Conservation (phyloP, 2,329 filamentous ascomycete genomes). For the Aspergillus viridinutans region DNA sequence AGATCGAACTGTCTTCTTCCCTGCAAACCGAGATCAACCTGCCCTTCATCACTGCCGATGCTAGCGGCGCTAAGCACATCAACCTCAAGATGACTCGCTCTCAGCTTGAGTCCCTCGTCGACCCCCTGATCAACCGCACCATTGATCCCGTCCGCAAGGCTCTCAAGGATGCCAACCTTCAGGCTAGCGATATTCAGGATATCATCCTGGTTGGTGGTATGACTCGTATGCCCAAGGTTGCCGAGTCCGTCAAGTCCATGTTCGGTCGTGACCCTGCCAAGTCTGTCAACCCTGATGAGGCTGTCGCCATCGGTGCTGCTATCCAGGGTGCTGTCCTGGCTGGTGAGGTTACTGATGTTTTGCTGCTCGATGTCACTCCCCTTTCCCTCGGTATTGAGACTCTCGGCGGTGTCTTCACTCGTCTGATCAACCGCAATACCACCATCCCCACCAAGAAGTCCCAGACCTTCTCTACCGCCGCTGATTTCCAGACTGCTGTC, state of each 20-base stretch:
- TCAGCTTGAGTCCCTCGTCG: conserved; percentile 89
- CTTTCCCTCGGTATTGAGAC: conserved; percentile 98
- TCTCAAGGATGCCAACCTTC: conserved; percentile 87
- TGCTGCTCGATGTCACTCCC: conserved; percentile 92
- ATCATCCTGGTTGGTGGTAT: conserved; percentile 98
- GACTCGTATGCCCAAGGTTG: conserved; percentile 99
- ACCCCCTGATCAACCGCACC: conserved; percentile 79
- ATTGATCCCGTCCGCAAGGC: conserved; percentile 94
- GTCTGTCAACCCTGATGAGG: conserved; percentile 98
- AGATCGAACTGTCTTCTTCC: conserved; percentile 96
- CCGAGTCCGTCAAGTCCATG: conserved; percentile 91
- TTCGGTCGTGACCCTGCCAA: conserved; percentile 96
- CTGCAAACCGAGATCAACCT: conserved; percentile 97
- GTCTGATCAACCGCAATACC: conserved; percentile 97
- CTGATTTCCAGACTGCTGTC: conserved; percentile 96
- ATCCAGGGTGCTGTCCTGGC: conserved; percentile 96
- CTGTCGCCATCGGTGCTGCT: conserved; percentile 93
- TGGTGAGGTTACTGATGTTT: conserved; percentile 92
- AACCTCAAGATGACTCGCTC: conserved; percentile 89
- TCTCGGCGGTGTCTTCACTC: conserved; percentile 94
- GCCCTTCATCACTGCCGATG: conserved; percentile 95
- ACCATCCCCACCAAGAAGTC: conserved; percentile 99
- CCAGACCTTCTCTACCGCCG: conserved; percentile 94
- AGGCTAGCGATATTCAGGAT: conserved; percentile 92
- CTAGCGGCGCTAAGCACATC: conserved; percentile 96